Conservation (phyloP, 176 grass and related monocot species). For the Puya raimondii region DNA sequence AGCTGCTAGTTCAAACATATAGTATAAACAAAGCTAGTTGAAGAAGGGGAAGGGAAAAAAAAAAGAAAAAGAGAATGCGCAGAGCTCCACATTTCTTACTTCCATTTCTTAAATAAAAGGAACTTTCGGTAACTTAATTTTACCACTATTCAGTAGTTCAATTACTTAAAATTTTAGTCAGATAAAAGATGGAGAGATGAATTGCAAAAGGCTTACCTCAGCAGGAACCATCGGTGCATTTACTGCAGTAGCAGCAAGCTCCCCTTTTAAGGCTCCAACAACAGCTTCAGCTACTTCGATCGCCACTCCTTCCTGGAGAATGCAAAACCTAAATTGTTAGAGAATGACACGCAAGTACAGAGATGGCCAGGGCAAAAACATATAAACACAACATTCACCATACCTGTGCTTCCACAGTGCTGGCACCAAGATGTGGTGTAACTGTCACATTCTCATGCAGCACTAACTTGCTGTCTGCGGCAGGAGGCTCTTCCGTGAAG, state of each 20-base stretch:
- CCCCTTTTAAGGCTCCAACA: conserved; percentile 82
- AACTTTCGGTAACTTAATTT: too few relatives aligned
- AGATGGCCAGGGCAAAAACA: background rate
- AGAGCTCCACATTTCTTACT: too few relatives aligned
- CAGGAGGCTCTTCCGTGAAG: conserved; percentile 70
- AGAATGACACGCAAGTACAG: background rate
- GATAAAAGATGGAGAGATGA: background rate
- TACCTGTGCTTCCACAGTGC: conserved; percentile 91
- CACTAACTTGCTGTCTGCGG: conserved; percentile 65
- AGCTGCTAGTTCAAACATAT: too few relatives aligned
- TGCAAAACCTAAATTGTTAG: background rate
- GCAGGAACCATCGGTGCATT: conserved; percentile 87
- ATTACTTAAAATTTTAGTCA: background rate
- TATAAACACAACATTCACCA: conserved; percentile 11
- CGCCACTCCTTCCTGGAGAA: conserved; percentile 73
- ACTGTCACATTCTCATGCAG: conserved; percentile 81
- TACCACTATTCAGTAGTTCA: too few relatives aligned
- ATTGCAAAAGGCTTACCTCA: conserved; percentile 31
- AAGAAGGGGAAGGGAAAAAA: too few relatives aligned
- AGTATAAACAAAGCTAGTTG: too few relatives aligned
- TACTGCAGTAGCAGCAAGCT: conserved; percentile 80
- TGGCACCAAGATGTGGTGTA: conserved; percentile 89
- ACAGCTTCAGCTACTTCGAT: conserved; percentile 97
- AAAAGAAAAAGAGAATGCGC: too few relatives aligned
- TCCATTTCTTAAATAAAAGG: too few relatives aligned